Evolutionary conservation across 148 eudicot species (phyloP), one percentile per base, ranked within the genome.

Genomic region (Nyssa sinensis): DNA sequence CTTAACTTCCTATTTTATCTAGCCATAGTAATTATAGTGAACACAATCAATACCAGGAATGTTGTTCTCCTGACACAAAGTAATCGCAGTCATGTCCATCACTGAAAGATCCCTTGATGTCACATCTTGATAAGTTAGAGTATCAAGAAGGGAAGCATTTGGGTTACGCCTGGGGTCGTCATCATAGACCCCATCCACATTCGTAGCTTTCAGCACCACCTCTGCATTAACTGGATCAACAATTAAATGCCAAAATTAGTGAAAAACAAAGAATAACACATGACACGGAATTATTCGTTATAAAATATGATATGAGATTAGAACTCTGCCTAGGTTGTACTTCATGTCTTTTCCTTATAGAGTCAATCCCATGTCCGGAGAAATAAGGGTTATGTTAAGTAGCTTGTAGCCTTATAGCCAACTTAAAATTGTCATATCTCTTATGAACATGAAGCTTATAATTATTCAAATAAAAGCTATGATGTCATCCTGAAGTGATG

Each of bases 71-170:
- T 95, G 98, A 88, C 98, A 95, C 85, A 95, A 82, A 35, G 99
- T 95, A 77, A 95, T 89, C 74, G 99, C 99, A 39, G 99, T 95
- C 94, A 95, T 44, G 78, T 95, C 99, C 99, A 95, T 95, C 51
- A 95, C 99, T 24, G 91, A 86, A 57, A 95, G 97, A 74, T 95
- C 98, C 82, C 80, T 88, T 35, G 93, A 88, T 49, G 71, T 88
- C 69, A 95, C 99, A 37, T 95, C 99, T 28, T 95, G 99, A 80
- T 95, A 95, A 55, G 97, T 93, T 12, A 93, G 75, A 63, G 81
- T 80, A 67, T 95, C 98, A 32, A 89, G 93, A 61, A 95, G 84
- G 62, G 75, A 77, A 30, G 99, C 99, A 81, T 93, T 87, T 28
- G 94, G 91, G 77, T 95, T 91, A 73, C 39, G 69, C 68, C 83